These are phyloP conservation scores for Ambrosiella beaveri DNA, from an alignment of 2,329 filamentous ascomycete genomes.

Conservation along the genomic window DNA sequence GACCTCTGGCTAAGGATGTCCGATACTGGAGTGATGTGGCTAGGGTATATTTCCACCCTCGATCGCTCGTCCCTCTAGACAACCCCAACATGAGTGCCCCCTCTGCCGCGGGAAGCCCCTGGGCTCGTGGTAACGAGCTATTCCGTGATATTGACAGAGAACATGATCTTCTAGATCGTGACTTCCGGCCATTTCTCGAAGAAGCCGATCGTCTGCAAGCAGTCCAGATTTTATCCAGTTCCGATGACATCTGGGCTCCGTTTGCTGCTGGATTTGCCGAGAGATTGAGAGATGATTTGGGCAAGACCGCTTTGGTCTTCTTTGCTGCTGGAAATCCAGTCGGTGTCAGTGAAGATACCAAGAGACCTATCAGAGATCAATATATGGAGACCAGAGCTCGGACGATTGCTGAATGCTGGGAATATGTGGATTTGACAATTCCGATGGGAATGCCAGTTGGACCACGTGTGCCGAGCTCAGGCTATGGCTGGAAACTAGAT, in stretches of 20 bases:
- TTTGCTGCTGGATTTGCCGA: slow-evolving; percentile 60
- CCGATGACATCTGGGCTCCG: slow-evolving; percentile 69
- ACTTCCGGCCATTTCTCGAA: slow-evolving; percentile 73
- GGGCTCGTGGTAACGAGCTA: slow-evolving; percentile 55
- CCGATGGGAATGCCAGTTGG: slow-evolving; percentile 49
- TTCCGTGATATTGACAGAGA: slow-evolving; percentile 59
- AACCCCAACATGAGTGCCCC: slow-evolving; percentile 47
- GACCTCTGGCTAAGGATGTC: slow-evolving; percentile 52
- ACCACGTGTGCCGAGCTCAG: not conserved
- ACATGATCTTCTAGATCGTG: slow-evolving; percentile 76
- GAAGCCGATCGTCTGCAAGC: slow-evolving; percentile 88
- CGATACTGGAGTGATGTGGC: slow-evolving; percentile 96
- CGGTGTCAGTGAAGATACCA: not conserved
- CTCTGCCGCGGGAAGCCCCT: slow-evolving; percentile 63
- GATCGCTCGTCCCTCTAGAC: slow-evolving; percentile 69
- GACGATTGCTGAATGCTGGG: slow-evolving; percentile 49
- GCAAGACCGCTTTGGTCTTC: slow-evolving; percentile 71
- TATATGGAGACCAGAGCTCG: slow-evolving; percentile 58
- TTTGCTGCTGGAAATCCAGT: slow-evolving; percentile 58
- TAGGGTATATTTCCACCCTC: slow-evolving; percentile 79
- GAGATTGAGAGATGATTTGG: slow-evolving; percentile 72
- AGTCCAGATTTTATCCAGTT: slow-evolving; percentile 55
- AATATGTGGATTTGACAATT: slow-evolving; percentile 59
- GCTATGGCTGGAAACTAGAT: slow-evolving; percentile 31
- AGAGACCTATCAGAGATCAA: slow-evolving; percentile 23